Percentiles rank a stretch among this genome's conserved stretches.
These are phyloP conservation scores for Domatiomyces catenatus DNA, from an alignment of 2,329 filamentous ascomycete species.

Conservation along the genomic window DNA sequence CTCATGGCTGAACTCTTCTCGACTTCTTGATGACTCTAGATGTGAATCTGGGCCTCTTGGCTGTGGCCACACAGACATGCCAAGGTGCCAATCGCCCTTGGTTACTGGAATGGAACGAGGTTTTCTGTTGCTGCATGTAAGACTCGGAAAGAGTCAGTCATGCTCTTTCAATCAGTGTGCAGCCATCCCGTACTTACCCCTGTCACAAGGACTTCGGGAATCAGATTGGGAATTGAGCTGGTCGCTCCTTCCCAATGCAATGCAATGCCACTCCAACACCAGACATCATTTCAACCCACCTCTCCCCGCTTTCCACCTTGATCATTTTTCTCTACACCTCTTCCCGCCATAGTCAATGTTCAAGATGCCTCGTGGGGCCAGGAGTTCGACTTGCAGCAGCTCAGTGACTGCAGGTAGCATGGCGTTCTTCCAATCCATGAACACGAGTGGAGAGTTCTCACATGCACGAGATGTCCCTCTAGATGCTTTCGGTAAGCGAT, in stretches of 20 bases:
- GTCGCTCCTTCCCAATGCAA: not conserved
- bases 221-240: not conserved
- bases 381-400: not conserved
- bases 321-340: not conserved
- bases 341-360: not conserved
- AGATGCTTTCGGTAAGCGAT: slow-evolving; percentile 12
- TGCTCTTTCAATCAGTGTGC: not conserved
- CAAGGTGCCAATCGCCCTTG: not conserved
- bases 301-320: not conserved
- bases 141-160: not conserved
- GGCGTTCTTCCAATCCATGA: not conserved
- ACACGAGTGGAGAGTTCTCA: not conserved
- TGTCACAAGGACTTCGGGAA: not conserved
- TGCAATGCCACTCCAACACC: not conserved
- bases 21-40: not conserved
- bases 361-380: not conserved
- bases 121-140: not conserved
- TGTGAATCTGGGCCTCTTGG: not conserved
- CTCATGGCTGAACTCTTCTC: slow-evolving; percentile 13
- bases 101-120: not conserved
- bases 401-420: not conserved
- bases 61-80: not conserved
- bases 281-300: not conserved
- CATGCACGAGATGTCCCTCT: slow-evolving; percentile 5
- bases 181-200: not conserved